Evolutionary conservation across 768 basidiomycete genomes (phyloP).

Genomic region (Neoboletus subvelutipes): DNA sequence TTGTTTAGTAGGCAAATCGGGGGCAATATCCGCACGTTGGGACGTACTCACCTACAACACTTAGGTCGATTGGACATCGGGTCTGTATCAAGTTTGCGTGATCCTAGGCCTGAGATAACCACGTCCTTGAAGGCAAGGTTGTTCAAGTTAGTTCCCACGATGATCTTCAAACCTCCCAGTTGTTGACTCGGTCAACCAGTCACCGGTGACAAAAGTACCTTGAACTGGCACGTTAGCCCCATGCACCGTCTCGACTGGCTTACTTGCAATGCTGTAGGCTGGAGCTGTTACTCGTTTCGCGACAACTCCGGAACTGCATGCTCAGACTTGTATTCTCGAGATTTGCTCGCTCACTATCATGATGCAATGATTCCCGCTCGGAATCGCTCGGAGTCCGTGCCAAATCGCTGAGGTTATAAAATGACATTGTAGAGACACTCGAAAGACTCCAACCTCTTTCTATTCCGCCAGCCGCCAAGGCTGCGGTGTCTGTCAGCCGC

Average conservation of each 20-base stretch:
- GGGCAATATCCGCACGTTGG: background rate
- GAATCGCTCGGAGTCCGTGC: background rate
- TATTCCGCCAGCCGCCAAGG: constrained; percentile 4
- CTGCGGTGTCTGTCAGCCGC: constrained; percentile 16
- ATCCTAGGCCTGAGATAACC: too few relatives aligned
- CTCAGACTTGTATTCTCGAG: background rate
- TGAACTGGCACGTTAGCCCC: too few relatives aligned
- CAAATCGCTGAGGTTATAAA: background rate
- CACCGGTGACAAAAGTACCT: background rate
- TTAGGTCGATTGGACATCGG: background rate
- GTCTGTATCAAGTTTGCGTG: background rate
- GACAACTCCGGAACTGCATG: background rate
- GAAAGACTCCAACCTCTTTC: background rate
- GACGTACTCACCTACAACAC: background rate
- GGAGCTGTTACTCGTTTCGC: too few relatives aligned
- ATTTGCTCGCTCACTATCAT: background rate
- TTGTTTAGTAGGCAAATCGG: background rate
- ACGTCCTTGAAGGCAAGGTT: too few relatives aligned
- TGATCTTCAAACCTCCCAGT: too few relatives aligned
- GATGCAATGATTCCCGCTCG: background rate
- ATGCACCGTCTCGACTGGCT: background rate
- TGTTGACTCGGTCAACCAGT: too few relatives aligned
- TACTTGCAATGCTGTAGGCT: too few relatives aligned
- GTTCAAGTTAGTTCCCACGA: background rate
- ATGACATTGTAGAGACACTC: background rate